Evolutionary conservation across 208 protist species (phyloP), one percentile per base, ranked within the genome.

Genomic region (Acanthamoeba royreba): DNA sequence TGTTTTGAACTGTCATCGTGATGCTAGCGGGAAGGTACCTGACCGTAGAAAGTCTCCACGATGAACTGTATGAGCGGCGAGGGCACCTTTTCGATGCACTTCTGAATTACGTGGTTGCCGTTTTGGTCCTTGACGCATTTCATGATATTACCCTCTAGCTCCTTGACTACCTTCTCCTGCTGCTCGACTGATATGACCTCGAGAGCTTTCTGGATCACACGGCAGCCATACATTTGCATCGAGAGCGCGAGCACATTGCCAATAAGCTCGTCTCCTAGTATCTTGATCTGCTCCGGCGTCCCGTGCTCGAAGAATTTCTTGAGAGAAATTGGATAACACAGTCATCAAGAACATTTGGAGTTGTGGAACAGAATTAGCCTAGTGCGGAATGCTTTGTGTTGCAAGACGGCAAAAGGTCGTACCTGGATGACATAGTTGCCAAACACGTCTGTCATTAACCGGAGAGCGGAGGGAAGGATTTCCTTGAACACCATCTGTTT

Each of bases 91-190:
- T 99, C 99, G 35, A 99, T 99, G 95, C 99, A 99, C 94, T 99
- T 99, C 96, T 99, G 99, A 38, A 99, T 98, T 25, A 99, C 99
- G 96, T 99, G 99, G 96, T 99, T 99, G 55, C 99, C 99, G 96
- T 99, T 99, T 96, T 99, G 99, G 93, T 99, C 99, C 86, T 99
- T 98, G 42, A 99, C 99, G 94, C 99, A 99, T 81, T 97, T 97
- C 35, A 98, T 96, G 13, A 99, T 98, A 95, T 99, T 97, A 52
- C 97, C 98, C 85, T 99, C 96, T 17, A 99, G 97, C 96, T 99
- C 99, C 0, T 96, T 63, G 17, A 99, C 94, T 19, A 98, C 47
- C 25, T 97, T 85, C 1, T 77, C 61, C 74, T 96, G 94, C 47
- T 96, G 74, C 46, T 92, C 83, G 4, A 95, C 22, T 61, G 93